Evolutionary conservation across 129 eudicot genomes (phyloP), one percentile per base, ranked within the genome.

Genomic region (Artemisia annua): DNA sequence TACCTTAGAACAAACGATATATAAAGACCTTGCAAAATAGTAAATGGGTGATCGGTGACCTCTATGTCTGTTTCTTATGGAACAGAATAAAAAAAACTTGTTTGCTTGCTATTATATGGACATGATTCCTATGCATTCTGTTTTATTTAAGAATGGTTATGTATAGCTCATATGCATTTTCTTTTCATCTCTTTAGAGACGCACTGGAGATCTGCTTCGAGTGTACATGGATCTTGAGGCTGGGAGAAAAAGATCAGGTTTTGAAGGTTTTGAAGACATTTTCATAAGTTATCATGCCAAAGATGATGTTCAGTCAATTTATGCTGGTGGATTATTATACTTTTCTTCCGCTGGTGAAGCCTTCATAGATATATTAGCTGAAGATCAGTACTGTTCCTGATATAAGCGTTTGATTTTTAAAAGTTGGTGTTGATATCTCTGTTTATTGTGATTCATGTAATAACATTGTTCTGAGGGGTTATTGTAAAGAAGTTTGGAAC

Each of bases 181-280:
- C 53, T 32, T 18, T 22, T 67, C 11, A 65, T 78, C 43, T 79
- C 73, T 63, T 11, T 77, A 95, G 99, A 95, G 99, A 78, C 80
- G 75, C 52, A 69, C 17, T 8, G 97, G 99, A 11, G 97, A 95
- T 32, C 99, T 97, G 48, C 89, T 95, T 57, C 97, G 96, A 46
- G 93, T 86, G n/a, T 95, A 95, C 81, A 90, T 95, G 99, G 97
- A 95, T 85, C 99, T 95, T 68, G 99, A 95, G 78, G 94, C 97
- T 76, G 99, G 99, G 53, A 88, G 99, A 76, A 90, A 81, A 78
- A 85, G 80, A 57, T 95, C 99, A 11, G n/a, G n/a, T n/a, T n/a
- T n/a, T n/a, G n/a, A n/a, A n/a, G 97, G 96, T 63, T 73, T 59
- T 18, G 99, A 95, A 84, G 99, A 95, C 79, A 79, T 95, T 43